A percentile compares a stretch with the other conserved stretches of the same genome.
These are phyloP conservation scores for Phlyctochytrium arcticum DNA, from an alignment of 192 early-diverging fungal species.

Conservation along the genomic window DNA sequence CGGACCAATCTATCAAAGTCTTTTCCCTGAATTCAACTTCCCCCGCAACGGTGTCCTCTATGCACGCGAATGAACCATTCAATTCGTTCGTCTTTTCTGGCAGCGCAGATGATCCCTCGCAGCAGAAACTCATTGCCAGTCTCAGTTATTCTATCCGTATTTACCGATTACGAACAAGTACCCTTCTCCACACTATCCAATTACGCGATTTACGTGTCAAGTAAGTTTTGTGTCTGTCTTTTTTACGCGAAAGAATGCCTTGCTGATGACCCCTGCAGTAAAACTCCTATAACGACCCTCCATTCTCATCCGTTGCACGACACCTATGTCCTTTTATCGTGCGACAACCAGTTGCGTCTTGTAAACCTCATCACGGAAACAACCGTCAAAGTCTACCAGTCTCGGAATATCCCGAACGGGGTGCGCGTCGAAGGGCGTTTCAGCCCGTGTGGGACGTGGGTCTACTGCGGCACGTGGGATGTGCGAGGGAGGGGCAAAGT, in stretches of 20 bases:
- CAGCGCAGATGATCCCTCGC: conserved; percentile 21
- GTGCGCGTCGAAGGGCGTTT: conserved; percentile 47
- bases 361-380: conserved; percentile 40
- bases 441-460: conserved; percentile 49
- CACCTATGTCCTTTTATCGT: conserved; percentile 47
- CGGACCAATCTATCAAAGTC: conserved; percentile 52
- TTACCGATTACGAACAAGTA: conserved; percentile 47
- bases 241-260: neutral
- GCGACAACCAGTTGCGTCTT: conserved; percentile 51
- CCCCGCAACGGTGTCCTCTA: conserved; percentile 15
- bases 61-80: conserved; percentile 61
- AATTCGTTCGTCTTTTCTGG: conserved; percentile 52
- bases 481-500: neutral
- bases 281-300: conserved; percentile 44
- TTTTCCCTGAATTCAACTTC: conserved; percentile 34
- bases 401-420: conserved; percentile 37
- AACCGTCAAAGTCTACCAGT: conserved; percentile 34
- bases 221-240: neutral
- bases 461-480: conserved; percentile 45
- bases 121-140: conserved; percentile 42
- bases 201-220: conserved; percentile 38
- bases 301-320: conserved; percentile 42
- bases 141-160: conserved; percentile 46
- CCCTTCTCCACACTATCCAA: conserved; percentile 41
- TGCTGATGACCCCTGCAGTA: conserved; percentile 19